phyloP scores from a whole-genome alignment of 1,139 yeast genomes.

The Pichiaceae sp. region DNA sequence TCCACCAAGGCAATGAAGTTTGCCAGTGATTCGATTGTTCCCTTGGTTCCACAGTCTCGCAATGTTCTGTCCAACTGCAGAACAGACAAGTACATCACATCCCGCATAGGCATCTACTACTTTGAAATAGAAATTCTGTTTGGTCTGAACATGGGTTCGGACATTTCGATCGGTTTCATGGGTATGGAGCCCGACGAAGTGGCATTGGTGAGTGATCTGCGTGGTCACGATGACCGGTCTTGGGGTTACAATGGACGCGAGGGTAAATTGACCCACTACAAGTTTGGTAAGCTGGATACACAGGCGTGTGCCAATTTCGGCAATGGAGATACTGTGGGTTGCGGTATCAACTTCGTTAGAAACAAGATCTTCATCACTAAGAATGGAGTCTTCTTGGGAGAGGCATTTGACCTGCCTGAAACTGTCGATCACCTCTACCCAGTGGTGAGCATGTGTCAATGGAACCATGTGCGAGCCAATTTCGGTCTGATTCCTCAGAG shows the following conservation, averaged over 20 bases:
- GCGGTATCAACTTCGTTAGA: constrained; percentile 69
- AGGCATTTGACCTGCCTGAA: constrained; percentile 35
- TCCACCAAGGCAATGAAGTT: constrained; percentile 22
- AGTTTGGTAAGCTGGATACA: constrained; percentile 31
- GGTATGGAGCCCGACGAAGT: constrained; percentile 15
- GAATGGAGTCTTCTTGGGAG: constrained; percentile 61
- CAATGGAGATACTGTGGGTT: constrained; percentile 63
- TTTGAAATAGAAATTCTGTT: constrained; percentile 42
- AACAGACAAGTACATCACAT: constrained; percentile 35
- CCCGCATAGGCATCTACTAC: constrained; percentile 44
- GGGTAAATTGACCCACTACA: constrained; percentile 34
- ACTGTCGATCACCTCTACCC: constrained; percentile 24
- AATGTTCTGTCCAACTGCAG: constrained; percentile 27
- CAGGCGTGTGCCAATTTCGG: constrained; percentile 41
- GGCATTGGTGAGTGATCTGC: constrained; percentile 22
- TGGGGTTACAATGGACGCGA: constrained; percentile 56
- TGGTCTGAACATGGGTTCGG: constrained; percentile 29
- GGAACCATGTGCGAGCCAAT: constrained; percentile 51
- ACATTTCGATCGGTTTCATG: constrained; percentile 35
- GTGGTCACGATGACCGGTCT: constrained; percentile 40
- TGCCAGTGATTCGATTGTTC: constrained; percentile 8
- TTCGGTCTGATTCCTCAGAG: constrained; percentile 48
- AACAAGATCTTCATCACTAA: constrained; percentile 68
- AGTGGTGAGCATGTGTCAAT: constrained; percentile 40
- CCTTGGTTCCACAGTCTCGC: constrained; percentile 10